phyloP scores from a whole-genome alignment of 768 basidiomycete species.

The Trametes cubensis region DNA sequence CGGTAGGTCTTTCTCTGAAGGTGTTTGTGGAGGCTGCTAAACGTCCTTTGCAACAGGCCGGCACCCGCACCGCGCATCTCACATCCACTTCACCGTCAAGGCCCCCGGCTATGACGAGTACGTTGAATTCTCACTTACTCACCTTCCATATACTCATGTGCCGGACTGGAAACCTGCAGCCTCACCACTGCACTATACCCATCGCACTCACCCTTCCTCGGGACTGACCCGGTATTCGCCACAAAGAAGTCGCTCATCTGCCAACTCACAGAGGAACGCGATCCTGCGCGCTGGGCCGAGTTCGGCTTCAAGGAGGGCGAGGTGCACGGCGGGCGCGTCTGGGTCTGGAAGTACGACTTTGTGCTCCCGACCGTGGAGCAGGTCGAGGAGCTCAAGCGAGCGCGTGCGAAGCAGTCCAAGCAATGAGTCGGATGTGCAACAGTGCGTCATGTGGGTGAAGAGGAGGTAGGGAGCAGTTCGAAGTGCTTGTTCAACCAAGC shows the following conservation, averaged over 20 bases:
- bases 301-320: conserved; percentile 37
- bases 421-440: neutral
- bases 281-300: conserved; percentile 33
- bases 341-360: conserved; percentile 38
- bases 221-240: conserved; percentile 41
- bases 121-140: neutral
- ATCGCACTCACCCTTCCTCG: conserved; percentile 39
- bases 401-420: conserved; percentile 19
- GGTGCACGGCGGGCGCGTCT: conserved; percentile 35
- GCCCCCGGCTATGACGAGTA: conserved; percentile 41
- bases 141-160: neutral
- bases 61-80: conserved; percentile 39
- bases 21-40: neutral
- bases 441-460: neutral
- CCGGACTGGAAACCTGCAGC: conserved; percentile 27
- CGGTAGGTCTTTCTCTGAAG: conserved; percentile 18
- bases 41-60: conserved; percentile 23
- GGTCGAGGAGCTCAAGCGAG: conserved; percentile 32
- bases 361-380: conserved; percentile 35
- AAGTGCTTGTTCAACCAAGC: conserved; percentile 10
- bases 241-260: conserved; percentile 40
- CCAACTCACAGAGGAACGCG: conserved; percentile 32
- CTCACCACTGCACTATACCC: conserved; percentile 40
- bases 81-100: conserved; percentile 38
- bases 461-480: neutral